Conservation (phyloP, 768 basidiomycete genomes). For the Rhizopogon roseolus region DNA sequence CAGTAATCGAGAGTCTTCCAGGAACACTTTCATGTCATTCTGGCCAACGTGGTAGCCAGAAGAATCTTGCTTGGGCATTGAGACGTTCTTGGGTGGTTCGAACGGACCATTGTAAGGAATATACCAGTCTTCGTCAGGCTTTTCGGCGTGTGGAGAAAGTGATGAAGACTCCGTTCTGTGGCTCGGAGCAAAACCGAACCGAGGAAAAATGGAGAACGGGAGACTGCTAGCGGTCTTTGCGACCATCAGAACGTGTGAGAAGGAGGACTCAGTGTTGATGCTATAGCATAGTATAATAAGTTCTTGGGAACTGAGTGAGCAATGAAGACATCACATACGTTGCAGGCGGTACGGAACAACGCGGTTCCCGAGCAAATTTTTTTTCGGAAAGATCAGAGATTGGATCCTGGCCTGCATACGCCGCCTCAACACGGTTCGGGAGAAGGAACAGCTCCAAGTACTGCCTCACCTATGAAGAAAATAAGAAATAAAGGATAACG, state of each 20-base stretch:
- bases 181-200: conserved; percentile 23
- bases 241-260: conserved; percentile 24
- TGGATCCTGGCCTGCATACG: background rate
- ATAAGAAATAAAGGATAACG: conserved; percentile 6
- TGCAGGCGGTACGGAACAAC: background rate
- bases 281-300: background rate
- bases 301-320: background rate
- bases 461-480: conserved; percentile 1
- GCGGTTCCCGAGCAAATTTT: background rate
- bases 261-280: background rate
- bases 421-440: background rate
- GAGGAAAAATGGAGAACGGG: conserved; percentile 34
- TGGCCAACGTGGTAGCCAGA: conserved; percentile 35
- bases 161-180: conserved; percentile 14
- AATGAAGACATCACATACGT: background rate
- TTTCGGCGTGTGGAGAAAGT: conserved; percentile 9
- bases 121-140: conserved; percentile 49
- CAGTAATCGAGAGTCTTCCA: conserved; percentile 24
- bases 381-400: background rate
- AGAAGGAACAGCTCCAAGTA: conserved; percentile 1
- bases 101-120: conserved; percentile 63
- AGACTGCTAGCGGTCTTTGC: conserved; percentile 25
- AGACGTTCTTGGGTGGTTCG: conserved; percentile 33
- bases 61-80: conserved; percentile 32
- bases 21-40: conserved; percentile 25